A percentile compares a stretch with the other conserved stretches of the same genome.
Evolutionary conservation across 2,329 filamentous ascomycete species (phyloP).

Genomic region (Alternaria sp.): DNA sequence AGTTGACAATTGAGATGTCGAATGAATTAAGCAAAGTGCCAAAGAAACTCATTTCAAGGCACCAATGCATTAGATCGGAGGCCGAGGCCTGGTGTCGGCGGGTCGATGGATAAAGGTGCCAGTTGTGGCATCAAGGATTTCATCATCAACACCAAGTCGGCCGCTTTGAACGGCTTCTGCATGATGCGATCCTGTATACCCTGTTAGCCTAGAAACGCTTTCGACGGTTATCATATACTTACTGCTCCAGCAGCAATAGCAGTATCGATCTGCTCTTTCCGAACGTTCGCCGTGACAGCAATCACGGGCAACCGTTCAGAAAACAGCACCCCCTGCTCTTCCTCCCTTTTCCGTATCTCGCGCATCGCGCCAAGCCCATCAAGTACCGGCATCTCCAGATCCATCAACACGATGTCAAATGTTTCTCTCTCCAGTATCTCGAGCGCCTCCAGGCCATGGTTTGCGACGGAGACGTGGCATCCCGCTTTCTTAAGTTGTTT

Average conservation of each 20-base stretch:
- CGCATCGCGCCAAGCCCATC: conserved; percentile 53
- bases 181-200: conserved; percentile 40
- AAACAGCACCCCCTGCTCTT: conserved; percentile 21
- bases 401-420: conserved; percentile 52
- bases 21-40: neutral
- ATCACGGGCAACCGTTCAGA: conserved; percentile 38
- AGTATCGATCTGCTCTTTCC: conserved; percentile 44
- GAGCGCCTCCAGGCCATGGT: conserved; percentile 48
- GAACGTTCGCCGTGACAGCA: conserved; percentile 48
- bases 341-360: conserved; percentile 54
- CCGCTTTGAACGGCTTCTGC: conserved; percentile 47
- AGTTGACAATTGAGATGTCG: neutral
- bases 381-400: conserved; percentile 64
- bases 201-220: neutral
- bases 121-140: conserved; percentile 37
- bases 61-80: conserved; percentile 19
- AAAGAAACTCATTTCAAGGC: conserved; percentile 10
- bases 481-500: conserved; percentile 45
- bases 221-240: conserved; percentile 4
- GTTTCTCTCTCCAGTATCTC: conserved; percentile 33
- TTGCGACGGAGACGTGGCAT: conserved; percentile 39
- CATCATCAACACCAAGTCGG: conserved; percentile 44
- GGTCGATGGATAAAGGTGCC: conserved; percentile 22
- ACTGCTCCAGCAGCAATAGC: conserved; percentile 45
- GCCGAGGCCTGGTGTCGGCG: conserved; percentile 19